Evolutionary conservation across 371 early-diverging fungal species (phyloP).

Genomic region (Actinomortierella ambigua): DNA sequence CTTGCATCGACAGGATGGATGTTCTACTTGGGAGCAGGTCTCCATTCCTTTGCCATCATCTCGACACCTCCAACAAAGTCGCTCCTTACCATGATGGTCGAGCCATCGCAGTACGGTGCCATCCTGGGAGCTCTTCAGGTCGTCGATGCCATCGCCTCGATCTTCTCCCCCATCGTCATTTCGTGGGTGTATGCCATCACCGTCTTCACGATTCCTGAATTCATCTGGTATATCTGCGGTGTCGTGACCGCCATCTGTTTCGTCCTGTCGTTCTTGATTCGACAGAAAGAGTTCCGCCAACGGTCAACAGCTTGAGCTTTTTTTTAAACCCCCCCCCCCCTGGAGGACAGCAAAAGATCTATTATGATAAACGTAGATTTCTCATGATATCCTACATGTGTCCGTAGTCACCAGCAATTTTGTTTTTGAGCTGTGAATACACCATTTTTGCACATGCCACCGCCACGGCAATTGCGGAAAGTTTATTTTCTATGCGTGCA

Average conservation of each 20-base stretch:
- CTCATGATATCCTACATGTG: no score
- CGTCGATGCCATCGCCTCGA: slow-evolving; percentile 54
- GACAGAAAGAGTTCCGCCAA: slow-evolving; percentile 35
- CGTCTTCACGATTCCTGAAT: slow-evolving; percentile 50
- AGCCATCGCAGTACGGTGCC: slow-evolving; percentile 55
- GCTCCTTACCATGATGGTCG: slow-evolving; percentile 50
- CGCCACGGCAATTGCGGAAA: no score
- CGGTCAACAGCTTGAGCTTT: no score
- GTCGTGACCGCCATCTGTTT: slow-evolving; percentile 23
- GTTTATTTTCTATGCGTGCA: no score
- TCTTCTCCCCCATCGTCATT: slow-evolving; percentile 36
- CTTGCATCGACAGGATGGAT: slow-evolving; percentile 26
- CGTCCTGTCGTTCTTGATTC: slow-evolving; percentile 32
- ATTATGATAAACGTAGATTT: no score
- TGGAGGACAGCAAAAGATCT: no score
- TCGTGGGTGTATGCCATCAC: slow-evolving; percentile 52
- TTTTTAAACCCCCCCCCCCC: no score
- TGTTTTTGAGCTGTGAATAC: no score
- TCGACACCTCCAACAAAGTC: slow-evolving; percentile 53
- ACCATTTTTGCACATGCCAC: no score
- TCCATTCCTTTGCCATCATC: slow-evolving; percentile 48
- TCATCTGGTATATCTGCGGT: slow-evolving; percentile 49
- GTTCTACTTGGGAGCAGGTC: slow-evolving; percentile 38
- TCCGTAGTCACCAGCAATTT: no score
- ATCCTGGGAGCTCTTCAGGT: slow-evolving; percentile 54